Percentiles rank a stretch among this genome's conserved stretches.
Conservation (phyloP, 2,329 filamentous ascomycete species). For the Hortaea werneckii region DNA sequence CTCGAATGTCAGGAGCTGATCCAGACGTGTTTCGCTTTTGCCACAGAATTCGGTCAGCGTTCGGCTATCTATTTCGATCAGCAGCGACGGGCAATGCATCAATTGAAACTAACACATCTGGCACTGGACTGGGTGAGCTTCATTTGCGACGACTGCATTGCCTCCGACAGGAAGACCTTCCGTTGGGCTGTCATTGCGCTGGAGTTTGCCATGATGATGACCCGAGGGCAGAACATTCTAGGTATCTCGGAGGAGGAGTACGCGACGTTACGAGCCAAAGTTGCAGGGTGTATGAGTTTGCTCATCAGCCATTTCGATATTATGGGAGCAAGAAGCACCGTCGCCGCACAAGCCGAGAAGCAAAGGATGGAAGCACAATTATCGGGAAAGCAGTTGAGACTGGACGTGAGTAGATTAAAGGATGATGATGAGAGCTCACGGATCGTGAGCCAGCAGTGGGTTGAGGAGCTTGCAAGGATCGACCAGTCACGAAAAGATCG, state of each 20-base stretch:
- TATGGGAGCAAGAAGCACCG: slow-evolving; percentile 87
- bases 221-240: slow-evolving; percentile 84
- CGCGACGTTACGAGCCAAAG: slow-evolving; percentile 68
- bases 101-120: slow-evolving; percentile 84
- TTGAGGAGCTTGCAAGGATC: slow-evolving; percentile 62
- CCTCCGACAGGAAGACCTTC: slow-evolving; percentile 90
- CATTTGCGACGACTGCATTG: slow-evolving; percentile 91
- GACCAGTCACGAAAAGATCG: slow-evolving; percentile 70
- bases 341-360: slow-evolving; percentile 89
- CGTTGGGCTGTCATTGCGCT: slow-evolving; percentile 92
- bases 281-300: slow-evolving; percentile 93
- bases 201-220: slow-evolving; percentile 97
- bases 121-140: slow-evolving; percentile 97
- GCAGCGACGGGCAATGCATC: slow-evolving; percentile 93
- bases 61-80: slow-evolving; percentile 93
- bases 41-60: slow-evolving; percentile 95
- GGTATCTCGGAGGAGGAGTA: slow-evolving; percentile 84
- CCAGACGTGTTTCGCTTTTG: slow-evolving; percentile 95
- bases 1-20: slow-evolving; percentile 90
- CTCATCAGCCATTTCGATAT: slow-evolving; percentile 98
- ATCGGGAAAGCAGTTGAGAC: slow-evolving; percentile 57
- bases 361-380: slow-evolving; percentile 73
- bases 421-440: slow-evolving; percentile 79
- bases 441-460: slow-evolving; percentile 64
- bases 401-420: slow-evolving; percentile 63